phyloP scores from a whole-genome alignment of 2,329 filamentous ascomycete genomes.

The Cladophialophora carrionii region DNA sequence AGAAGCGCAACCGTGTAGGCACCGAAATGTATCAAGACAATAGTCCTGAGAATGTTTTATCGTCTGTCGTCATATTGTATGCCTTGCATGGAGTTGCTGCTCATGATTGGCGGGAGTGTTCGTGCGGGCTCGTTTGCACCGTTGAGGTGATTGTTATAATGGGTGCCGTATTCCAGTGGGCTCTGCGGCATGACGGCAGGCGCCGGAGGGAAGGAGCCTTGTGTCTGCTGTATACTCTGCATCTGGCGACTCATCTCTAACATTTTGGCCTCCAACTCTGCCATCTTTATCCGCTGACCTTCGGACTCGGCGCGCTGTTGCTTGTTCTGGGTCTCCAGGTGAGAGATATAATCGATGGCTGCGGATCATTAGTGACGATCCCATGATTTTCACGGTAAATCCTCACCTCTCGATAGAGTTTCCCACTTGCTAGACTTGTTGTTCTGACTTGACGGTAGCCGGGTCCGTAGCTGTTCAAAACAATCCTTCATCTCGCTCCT shows the following conservation, averaged over 20 bases:
- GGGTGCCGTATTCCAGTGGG: conserved; percentile 33
- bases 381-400: neutral
- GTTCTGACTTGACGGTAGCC: conserved; percentile 52
- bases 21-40: conserved; percentile 16
- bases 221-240: conserved; percentile 36
- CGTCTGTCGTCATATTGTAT: conserved; percentile 55
- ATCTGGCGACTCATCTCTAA: conserved; percentile 44
- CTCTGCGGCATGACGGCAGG: conserved; percentile 34
- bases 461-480: conserved; percentile 52
- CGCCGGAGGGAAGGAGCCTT: conserved; percentile 37
- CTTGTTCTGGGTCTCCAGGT: conserved; percentile 48
- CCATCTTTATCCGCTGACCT: conserved; percentile 41
- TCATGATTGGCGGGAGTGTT: conserved; percentile 53
- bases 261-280: conserved; percentile 41
- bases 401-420: conserved; percentile 52
- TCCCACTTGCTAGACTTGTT: conserved; percentile 60
- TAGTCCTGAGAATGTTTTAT: conserved; percentile 37
- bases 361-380: conserved; percentile 15
- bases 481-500: conserved; percentile 59
- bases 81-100: conserved; percentile 53
- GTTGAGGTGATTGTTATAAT: conserved; percentile 34
- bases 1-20: neutral
- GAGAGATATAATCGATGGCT: conserved; percentile 55
- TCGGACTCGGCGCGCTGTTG: conserved; percentile 46
- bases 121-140: conserved; percentile 47